Base-by-base conservation (phyloP, 371 early-diverging fungal genomes). In the Globomyces sp. region DNA sequence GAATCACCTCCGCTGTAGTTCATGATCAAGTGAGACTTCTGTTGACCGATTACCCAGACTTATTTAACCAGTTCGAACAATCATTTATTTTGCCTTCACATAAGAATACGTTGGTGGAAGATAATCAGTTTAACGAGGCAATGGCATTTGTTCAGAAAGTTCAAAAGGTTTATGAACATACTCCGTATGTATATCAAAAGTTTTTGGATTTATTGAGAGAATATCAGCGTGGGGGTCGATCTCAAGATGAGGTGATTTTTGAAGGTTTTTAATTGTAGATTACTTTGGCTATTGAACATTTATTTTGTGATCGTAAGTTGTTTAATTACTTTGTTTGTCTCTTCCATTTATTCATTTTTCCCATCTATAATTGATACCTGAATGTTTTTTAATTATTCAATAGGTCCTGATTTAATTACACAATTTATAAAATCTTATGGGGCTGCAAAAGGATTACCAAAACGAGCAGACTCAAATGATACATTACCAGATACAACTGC, bases 211-310 rank as follows among this genome's bases (percentile, higher is more conserved):
- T 60, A 37, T 49, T 60, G 6, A 46, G 60, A 60, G 49, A 60
- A 37, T 60, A 39, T 44, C 60, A 60, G 2, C 3, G 60, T 6
- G 60, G 60, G 92, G 81, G 34, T 96, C 87, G 72, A 96, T 93
- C 63, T 90, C 64, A 55, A 85, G 79, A 76, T 97, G 97, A 41
- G 24, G 24, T 24, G 24, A 24, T 24, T 24, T 24, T 24, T 24
- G 24, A 24, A 24, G 24, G 24, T 24, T 24, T 24, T 24, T 24
- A 24, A 24, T 24, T 24, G 24, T 24, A 24, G 24, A 24, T 24
- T 24, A 24, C 24, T 24, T 24, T 24, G 24, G 24, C 24, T 24
- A 24, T 24, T 24, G 24, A 24, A 24, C 24, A 24, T 24, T 24
- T 24, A 24, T 24, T 24, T 24, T 24, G 24, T 24, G 24, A 24